A percentile compares a stretch with the other conserved stretches of the same genome.
Conservation (phyloP, 2,329 filamentous ascomycete genomes). For the Lecanoromycetidae sp. region DNA sequence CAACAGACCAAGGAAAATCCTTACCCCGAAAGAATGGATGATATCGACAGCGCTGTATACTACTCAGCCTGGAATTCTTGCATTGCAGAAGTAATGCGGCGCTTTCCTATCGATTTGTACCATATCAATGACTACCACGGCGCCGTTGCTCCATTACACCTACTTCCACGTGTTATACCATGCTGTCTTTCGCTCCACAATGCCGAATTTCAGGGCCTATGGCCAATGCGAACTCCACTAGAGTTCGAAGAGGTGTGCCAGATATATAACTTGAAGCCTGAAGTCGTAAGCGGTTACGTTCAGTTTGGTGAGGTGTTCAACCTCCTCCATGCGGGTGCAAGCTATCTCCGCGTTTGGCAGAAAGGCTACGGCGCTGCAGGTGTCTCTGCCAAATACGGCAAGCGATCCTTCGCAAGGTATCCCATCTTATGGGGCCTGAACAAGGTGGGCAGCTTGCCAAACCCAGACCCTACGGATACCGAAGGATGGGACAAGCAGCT, state of each 20-base stretch:
- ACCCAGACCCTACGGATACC: conserved; percentile 54
- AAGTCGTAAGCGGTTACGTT: conserved; percentile 48
- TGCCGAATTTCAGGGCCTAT: conserved; percentile 57
- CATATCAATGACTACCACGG: conserved; percentile 57
- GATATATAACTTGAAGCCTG: conserved; percentile 49
- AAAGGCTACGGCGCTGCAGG: conserved; percentile 57
- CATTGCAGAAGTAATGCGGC: conserved; percentile 50
- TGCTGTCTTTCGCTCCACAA: conserved; percentile 55
- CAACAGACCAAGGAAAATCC: conserved; percentile 51
- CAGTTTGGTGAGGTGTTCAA: conserved; percentile 61
- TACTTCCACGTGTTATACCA: conserved; percentile 50
- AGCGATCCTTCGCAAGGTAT: conserved; percentile 53
- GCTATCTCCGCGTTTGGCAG: conserved; percentile 54
- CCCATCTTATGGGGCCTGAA: conserved; percentile 58
- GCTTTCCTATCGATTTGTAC: conserved; percentile 53
- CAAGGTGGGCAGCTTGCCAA: conserved; percentile 51
- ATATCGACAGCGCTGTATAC: conserved; percentile 55
- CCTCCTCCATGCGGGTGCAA: conserved; percentile 53
- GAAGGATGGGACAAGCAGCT: conserved; percentile 47
- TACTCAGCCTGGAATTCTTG: conserved; percentile 62
- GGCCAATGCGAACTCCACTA: conserved; percentile 52
- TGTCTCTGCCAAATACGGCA: conserved; percentile 57
- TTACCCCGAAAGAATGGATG: conserved; percentile 57
- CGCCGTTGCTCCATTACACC: conserved; percentile 50
- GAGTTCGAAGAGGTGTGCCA: conserved; percentile 52